Evolutionary conservation across 208 protist genomes (phyloP).

Genomic region (Wallacemonas sp.): DNA sequence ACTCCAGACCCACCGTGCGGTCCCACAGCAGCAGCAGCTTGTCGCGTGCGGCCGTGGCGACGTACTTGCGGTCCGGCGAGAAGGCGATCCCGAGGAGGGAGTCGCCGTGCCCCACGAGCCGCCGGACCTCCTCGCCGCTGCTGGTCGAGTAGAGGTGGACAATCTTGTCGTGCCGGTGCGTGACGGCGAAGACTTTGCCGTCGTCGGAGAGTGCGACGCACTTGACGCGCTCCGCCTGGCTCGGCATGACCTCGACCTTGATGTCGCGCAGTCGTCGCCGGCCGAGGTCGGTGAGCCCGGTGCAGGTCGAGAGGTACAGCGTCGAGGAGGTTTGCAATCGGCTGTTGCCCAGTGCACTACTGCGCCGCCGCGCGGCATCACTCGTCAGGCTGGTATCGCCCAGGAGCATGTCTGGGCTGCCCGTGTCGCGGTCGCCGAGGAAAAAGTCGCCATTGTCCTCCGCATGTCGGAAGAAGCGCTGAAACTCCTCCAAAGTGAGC

Average conservation of each 20-base stretch:
- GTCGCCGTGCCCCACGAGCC: conserved; percentile 50
- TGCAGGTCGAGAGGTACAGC: conserved; percentile 14
- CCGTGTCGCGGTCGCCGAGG: conserved; percentile 28
- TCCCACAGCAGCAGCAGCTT: conserved; percentile 58
- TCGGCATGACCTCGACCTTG: conserved; percentile 31
- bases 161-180: conserved; percentile 53
- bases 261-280: conserved; percentile 30
- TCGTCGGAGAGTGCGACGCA: conserved; percentile 49
- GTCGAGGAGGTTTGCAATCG: conserved; percentile 13
- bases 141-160: conserved; percentile 53
- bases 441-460: conserved; percentile 29
- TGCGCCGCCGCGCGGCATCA: background rate
- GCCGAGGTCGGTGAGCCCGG: background rate
- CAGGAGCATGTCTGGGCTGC: background rate
- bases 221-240: conserved; percentile 49
- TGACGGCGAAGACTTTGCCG: conserved; percentile 49
- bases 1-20: conserved; percentile 47
- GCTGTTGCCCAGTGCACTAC: conserved; percentile 2
- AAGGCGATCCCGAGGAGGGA: conserved; percentile 54
- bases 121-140: conserved; percentile 39
- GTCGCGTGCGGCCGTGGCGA: conserved; percentile 54
- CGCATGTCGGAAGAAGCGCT: conserved; percentile 32
- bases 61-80: conserved; percentile 56
- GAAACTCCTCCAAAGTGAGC: conserved; percentile 42
- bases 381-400: background rate